Base-by-base conservation (phyloP, 2,329 filamentous ascomycete genomes). In the Talaromyces sp. region DNA sequence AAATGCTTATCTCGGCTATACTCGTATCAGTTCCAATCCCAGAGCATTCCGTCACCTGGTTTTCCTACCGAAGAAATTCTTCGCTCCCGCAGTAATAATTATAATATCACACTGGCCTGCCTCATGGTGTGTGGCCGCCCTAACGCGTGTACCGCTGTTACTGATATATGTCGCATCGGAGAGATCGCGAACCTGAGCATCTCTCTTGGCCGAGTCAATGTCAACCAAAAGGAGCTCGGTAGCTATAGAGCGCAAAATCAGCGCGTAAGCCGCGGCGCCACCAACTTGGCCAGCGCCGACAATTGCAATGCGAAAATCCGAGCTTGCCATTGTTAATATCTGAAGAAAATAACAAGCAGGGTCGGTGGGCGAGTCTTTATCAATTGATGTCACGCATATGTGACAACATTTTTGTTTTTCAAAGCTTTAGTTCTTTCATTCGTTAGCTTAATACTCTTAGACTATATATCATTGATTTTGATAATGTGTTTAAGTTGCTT, bases 181-280 rank as follows among this genome's bases (percentile, higher is more conserved):
- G 14, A 85, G 78, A 68, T 86, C 83, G 57, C 77, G 75, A 3
- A 83, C 81, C 14, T 42, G 71, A 82, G 81, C 30, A 75, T 82
- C 68, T 82, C 75, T 60, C 82, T 73, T 79, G 30, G 78, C 75
- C 6, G 14, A 42, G 36, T 42, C 36, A n/a, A 42, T n/a, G 65
- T 86, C 83, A 23, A 85, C 79, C 3, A 85, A 73, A n/a, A 85
- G 76, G 10, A 85, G 73, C 64, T 85, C 81, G 60, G 72, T 74
- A 28, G 79, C 79, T 47, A 83, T 73, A n/a, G 79, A 80, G 61
- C 77, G 75, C 6, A 83, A 75, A 61, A 84, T 78, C 3, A 85
- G 76, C 4, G 80, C 79, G 65, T 82, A 82, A 27, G 82, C 82
- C 56, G 81, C 78, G 2, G 81, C 82, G 14, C 77, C 77, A n/a